phyloP scores from a whole-genome alignment of 2,329 filamentous ascomycete genomes.

The Penicillium decumbens region DNA sequence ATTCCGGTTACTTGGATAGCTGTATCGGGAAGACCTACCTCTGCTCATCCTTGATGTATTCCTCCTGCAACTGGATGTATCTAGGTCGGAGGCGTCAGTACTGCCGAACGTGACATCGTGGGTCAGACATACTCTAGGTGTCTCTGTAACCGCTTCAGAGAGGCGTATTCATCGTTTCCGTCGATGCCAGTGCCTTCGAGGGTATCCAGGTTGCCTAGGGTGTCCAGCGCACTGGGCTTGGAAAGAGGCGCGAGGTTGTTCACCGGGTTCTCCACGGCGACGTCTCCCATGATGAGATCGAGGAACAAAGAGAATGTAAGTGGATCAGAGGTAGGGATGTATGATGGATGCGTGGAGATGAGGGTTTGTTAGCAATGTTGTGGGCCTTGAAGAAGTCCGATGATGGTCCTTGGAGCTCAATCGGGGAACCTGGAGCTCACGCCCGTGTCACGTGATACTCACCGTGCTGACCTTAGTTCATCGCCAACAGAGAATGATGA shows the following conservation, averaged over 20 bases:
- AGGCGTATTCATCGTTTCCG: slow-evolving; percentile 86
- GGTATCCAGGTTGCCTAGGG: slow-evolving; percentile 84
- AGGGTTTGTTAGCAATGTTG: slow-evolving; percentile 6
- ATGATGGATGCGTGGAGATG: background rate
- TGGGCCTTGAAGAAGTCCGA: slow-evolving; percentile 10
- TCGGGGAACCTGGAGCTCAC: slow-evolving; percentile 17
- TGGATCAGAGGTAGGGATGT: background rate
- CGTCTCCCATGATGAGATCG: slow-evolving; percentile 67
- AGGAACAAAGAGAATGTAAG: background rate
- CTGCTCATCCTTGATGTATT: slow-evolving; percentile 99
- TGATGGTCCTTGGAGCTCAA: slow-evolving; percentile 16
- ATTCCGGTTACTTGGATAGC: background rate
- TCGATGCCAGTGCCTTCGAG: slow-evolving; percentile 79
- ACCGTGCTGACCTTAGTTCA: background rate
- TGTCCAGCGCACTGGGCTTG: slow-evolving; percentile 68
- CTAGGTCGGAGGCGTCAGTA: slow-evolving; percentile 42
- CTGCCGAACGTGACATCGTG: background rate
- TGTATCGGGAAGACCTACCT: slow-evolving; percentile 49
- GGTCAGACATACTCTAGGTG: slow-evolving; percentile 72
- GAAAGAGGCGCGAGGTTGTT: slow-evolving; percentile 72
- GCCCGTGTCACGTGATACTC: slow-evolving; percentile 6
- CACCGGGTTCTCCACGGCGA: slow-evolving; percentile 74
- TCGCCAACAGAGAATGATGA: background rate
- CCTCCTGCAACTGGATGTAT: slow-evolving; percentile 95
- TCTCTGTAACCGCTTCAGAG: slow-evolving; percentile 91